Percentiles rank a stretch among this genome's conserved stretches.
phyloP scores from a whole-genome alignment of 1,284 basidiomycete species.

The Heimioporus punctisporus region DNA sequence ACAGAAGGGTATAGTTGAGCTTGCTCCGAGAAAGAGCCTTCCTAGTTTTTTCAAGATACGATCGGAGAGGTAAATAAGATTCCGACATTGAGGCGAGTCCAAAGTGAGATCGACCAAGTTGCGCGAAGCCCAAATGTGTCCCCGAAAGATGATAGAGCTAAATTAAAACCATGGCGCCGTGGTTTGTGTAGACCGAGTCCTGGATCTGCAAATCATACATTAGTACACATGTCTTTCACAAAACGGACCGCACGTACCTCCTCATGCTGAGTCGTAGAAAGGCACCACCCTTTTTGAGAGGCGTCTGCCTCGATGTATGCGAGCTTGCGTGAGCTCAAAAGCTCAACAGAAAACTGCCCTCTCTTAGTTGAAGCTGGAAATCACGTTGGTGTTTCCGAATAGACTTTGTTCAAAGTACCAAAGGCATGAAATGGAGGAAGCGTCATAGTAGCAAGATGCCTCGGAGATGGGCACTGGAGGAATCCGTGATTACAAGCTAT shows the following conservation, averaged over 20 bases:
- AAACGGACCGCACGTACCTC: slow-evolving; percentile 8
- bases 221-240: not conserved
- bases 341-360: slow-evolving; percentile 8
- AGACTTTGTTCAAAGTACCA: not conserved
- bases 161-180: slow-evolving; percentile 30
- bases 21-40: slow-evolving; percentile 36
- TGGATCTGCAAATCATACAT: slow-evolving; percentile 11
- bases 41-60: slow-evolving; percentile 35
- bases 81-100: slow-evolving; percentile 4
- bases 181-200: slow-evolving; percentile 27
- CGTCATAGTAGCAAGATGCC: not conserved
- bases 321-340: slow-evolving; percentile 22
- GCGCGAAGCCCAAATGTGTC: slow-evolving; percentile 18
- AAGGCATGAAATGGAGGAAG: not conserved
- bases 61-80: slow-evolving; percentile 36
- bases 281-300: slow-evolving; percentile 18
- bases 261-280: slow-evolving; percentile 14
- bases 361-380: slow-evolving; percentile 16
- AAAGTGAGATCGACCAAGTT: slow-evolving; percentile 21
- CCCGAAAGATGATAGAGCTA: slow-evolving; percentile 26
- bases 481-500: not conserved
- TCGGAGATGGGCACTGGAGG: not conserved
- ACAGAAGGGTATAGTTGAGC: slow-evolving; percentile 19
- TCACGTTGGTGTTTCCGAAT: slow-evolving; percentile 24
- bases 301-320: slow-evolving; percentile 27